phyloP scores from a whole-genome alignment of 371 early-diverging fungal genomes.

The Lichtheimia corymbifera region DNA sequence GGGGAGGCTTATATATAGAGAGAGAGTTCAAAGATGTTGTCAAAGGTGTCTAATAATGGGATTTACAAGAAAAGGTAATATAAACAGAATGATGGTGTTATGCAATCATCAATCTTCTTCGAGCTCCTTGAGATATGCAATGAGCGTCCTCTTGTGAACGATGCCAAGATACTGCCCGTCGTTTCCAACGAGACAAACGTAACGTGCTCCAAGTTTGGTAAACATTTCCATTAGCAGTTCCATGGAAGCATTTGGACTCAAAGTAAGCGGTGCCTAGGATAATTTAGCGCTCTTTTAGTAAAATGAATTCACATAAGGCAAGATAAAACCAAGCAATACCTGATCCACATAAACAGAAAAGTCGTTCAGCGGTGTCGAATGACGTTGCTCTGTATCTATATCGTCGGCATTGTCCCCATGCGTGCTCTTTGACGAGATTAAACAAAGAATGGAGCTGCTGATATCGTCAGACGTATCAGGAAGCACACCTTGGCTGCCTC shows the following conservation, averaged over 20 bases:
- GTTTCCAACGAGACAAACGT: slow-evolving; percentile 56
- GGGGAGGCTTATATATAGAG: neutral
- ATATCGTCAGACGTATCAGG: neutral
- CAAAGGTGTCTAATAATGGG: neutral
- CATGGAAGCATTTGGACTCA: slow-evolving; percentile 75
- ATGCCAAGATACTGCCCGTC: slow-evolving; percentile 70
- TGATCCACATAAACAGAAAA: slow-evolving; percentile 79
- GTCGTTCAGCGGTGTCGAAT: slow-evolving; percentile 40
- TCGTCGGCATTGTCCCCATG: slow-evolving; percentile 6
- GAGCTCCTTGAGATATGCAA: slow-evolving; percentile 65
- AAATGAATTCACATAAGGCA: neutral
- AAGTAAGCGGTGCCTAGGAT: slow-evolving; percentile 73
- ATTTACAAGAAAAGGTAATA: slow-evolving; percentile 2
- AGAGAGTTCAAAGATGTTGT: neutral
- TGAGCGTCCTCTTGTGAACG: slow-evolving; percentile 74
- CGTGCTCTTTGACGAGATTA: neutral
- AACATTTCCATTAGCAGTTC: slow-evolving; percentile 89
- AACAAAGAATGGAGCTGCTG: neutral
- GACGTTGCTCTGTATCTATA: slow-evolving; percentile 2
- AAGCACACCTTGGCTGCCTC: slow-evolving; percentile 5
- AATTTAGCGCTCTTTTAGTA: neutral
- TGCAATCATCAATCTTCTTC: slow-evolving; percentile 38
- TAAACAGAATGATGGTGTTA: neutral
- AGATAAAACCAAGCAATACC: slow-evolving; percentile 25
- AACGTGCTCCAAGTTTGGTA: slow-evolving; percentile 76